phyloP scores from a whole-genome alignment of 179 eudicot species.

The Patellifolia procumbens region DNA sequence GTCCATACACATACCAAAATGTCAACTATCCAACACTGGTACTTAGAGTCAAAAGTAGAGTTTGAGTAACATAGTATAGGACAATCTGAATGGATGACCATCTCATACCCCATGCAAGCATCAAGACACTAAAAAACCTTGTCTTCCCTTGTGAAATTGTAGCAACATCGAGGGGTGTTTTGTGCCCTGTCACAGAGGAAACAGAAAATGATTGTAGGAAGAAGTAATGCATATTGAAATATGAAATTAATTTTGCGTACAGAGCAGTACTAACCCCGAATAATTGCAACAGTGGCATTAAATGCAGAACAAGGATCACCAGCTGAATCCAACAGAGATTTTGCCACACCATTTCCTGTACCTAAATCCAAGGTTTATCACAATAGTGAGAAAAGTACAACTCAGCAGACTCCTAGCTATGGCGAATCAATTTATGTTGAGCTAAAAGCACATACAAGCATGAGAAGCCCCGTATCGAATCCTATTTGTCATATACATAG shows the following conservation, averaged over 20 bases:
- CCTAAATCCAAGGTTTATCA: constrained; percentile 45
- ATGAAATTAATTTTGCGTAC: not conserved
- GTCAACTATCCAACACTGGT: not conserved
- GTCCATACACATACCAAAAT: not conserved
- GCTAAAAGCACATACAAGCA: not conserved
- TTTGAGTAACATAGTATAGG: constrained; percentile 5
- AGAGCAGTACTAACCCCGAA: constrained; percentile 58
- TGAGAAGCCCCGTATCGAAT: not conserved
- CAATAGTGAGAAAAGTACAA: constrained; percentile 13
- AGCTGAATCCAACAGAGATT: constrained; percentile 87
- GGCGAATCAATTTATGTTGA: not conserved
- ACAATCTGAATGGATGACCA: not conserved
- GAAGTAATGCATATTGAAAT: not conserved
- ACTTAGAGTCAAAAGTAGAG: not conserved
- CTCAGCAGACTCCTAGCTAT: not conserved
- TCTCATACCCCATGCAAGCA: constrained; percentile 94
- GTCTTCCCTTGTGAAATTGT: constrained; percentile 77
- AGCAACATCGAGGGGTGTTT: constrained; percentile 72
- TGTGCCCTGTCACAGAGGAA: constrained; percentile 58
- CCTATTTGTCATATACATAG: not conserved
- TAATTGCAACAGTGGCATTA: constrained; percentile 69
- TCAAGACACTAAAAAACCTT: constrained; percentile 78
- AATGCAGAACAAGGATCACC: constrained; percentile 74
- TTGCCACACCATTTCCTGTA: constrained; percentile 95
- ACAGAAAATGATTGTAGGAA: constrained; percentile 9